These are phyloP conservation scores for Rubroboletus pulcherrimus DNA, from an alignment of 768 basidiomycete genomes.

Conservation along the genomic window DNA sequence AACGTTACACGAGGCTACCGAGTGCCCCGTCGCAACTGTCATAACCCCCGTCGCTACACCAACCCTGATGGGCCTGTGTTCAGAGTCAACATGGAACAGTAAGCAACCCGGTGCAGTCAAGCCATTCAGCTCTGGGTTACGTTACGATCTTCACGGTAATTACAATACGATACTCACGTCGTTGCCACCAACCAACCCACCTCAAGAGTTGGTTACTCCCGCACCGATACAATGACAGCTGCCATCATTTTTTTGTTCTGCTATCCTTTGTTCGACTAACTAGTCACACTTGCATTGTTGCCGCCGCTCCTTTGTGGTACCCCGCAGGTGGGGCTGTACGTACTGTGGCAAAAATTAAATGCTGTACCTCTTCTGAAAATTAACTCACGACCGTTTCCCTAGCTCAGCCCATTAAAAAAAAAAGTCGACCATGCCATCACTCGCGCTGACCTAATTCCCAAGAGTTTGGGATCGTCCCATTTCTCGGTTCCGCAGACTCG, in stretches of 20 bases:
- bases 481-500: neutral
- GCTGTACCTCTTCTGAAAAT: too few species aligned
- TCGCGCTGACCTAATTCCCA: neutral
- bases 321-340: conserved; percentile 6
- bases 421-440: conserved; percentile 3
- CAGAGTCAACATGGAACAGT: neutral
- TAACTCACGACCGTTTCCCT: neutral
- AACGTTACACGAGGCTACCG: conserved; percentile 34
- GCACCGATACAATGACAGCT: neutral
- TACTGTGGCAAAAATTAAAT: conserved; percentile 2
- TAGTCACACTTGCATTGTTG: conserved; percentile 20
- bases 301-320: conserved; percentile 13
- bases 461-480: neutral
- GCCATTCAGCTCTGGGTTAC: neutral
- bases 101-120: neutral
- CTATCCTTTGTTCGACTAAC: conserved; percentile 14
- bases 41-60: neutral
- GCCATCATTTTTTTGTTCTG: neutral
- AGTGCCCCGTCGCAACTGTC: neutral
- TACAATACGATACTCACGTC: neutral
- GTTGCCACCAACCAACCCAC: neutral
- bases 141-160: neutral
- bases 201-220: neutral
- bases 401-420: neutral
- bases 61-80: neutral